Evolutionary conservation across 2,329 filamentous ascomycete species (phyloP).

Genomic region (Gaeumannomyces sp.): DNA sequence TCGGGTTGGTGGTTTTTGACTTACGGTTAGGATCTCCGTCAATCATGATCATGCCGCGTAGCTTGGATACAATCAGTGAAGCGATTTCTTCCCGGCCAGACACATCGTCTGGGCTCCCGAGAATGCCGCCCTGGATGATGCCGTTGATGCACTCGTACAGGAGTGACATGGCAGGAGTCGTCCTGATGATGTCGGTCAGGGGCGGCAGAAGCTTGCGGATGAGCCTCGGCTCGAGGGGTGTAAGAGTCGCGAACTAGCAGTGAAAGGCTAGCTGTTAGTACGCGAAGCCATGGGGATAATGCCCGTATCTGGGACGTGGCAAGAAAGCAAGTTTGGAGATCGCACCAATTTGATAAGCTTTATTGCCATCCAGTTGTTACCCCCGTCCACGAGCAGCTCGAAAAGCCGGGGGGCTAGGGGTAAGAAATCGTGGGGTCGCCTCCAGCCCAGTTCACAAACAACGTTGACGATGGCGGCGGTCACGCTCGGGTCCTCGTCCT

Average conservation of each 20-base stretch:
- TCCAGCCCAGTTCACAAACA: conserved; percentile 91
- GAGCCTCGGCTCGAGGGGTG: conserved; percentile 83
- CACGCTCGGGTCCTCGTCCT: conserved; percentile 83
- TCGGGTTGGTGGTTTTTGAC: conserved; percentile 26
- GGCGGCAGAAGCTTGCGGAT: conserved; percentile 88
- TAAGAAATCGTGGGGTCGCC: conserved; percentile 87
- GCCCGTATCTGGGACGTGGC: neutral
- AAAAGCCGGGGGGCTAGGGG: conserved; percentile 87
- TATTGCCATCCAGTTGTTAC: conserved; percentile 99
- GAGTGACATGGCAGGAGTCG: conserved; percentile 95
- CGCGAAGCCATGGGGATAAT: neutral
- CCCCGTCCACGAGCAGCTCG: conserved; percentile 82
- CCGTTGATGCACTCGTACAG: conserved; percentile 98
- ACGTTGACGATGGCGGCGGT: conserved; percentile 96
- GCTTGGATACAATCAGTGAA: conserved; percentile 82
- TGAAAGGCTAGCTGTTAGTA: neutral
- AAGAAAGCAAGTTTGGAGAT: neutral
- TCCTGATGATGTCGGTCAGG: conserved; percentile 86
- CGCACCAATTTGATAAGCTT: conserved; percentile 94
- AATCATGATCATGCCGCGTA: conserved; percentile 88
- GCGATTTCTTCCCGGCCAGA: conserved; percentile 88
- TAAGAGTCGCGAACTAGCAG: conserved; percentile 80
- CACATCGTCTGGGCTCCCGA: conserved; percentile 73
- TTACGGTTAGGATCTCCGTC: conserved; percentile 89
- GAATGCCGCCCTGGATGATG: conserved; percentile 92